Percentiles rank a stretch among this genome's conserved stretches.
Evolutionary conservation across 2,329 filamentous ascomycete species (phyloP).

Genomic region (Knufia fluminis): DNA sequence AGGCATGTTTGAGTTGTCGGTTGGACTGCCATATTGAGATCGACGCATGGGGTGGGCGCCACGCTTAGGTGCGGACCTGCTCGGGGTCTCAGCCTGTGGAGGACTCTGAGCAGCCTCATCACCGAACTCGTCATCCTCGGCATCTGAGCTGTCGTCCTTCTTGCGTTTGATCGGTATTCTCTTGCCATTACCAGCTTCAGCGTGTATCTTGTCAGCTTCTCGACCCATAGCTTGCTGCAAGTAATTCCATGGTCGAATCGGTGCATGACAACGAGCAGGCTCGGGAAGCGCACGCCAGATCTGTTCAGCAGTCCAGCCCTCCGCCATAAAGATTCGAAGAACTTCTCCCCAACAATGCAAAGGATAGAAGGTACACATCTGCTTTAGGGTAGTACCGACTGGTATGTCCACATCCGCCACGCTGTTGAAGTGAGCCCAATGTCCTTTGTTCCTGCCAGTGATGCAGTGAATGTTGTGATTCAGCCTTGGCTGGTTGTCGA

Average conservation of each 20-base stretch:
- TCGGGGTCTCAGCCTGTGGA: neutral
- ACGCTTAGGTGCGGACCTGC: no score
- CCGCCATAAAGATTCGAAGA: slow-evolving; percentile 17
- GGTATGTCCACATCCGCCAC: slow-evolving; percentile 10
- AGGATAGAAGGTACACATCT: slow-evolving; percentile 15
- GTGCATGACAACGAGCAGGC: slow-evolving; percentile 6
- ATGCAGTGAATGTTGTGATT: neutral
- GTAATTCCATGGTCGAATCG: slow-evolving; percentile 18
- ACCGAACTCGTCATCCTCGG: neutral
- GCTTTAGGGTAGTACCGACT: slow-evolving; percentile 12
- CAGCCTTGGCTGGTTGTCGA: neutral
- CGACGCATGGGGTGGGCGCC: no score
- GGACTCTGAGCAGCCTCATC: neutral
- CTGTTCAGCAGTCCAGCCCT: slow-evolving; percentile 13
- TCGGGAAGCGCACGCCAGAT: slow-evolving; percentile 16
- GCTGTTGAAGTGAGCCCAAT: neutral
- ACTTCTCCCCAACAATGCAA: slow-evolving; percentile 20
- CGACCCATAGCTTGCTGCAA: slow-evolving; percentile 17
- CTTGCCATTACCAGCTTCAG: slow-evolving; percentile 1
- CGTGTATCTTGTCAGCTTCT: slow-evolving; percentile 13
- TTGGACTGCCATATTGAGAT: no score
- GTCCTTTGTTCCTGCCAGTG: neutral
- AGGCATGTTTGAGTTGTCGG: no score
- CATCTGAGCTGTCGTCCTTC: neutral
- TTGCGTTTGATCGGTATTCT: slow-evolving; percentile 4